Conservation (phyloP, 2,329 filamentous ascomycete species). For the Ascochyta koolunga region DNA sequence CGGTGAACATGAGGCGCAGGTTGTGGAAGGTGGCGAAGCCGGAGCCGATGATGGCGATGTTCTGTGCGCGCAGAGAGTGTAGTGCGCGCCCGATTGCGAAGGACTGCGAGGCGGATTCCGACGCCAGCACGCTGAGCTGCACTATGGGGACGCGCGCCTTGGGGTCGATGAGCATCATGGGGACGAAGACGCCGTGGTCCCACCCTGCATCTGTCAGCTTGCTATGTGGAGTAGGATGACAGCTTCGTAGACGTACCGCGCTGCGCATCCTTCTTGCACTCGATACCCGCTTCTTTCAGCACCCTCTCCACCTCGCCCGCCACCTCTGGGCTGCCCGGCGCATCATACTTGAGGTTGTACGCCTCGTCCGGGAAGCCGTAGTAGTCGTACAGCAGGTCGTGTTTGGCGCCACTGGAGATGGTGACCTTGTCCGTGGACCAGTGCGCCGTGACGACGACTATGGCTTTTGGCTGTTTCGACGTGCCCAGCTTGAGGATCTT, state of each 20-base stretch:
- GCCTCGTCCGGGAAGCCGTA: conserved; percentile 63
- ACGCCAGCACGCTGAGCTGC: conserved; percentile 62
- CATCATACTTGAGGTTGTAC: conserved; percentile 63
- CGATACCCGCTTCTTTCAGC: conserved; percentile 56
- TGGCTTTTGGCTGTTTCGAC: conserved; percentile 56
- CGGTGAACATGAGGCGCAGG: conserved; percentile 54
- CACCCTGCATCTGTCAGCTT: conserved; percentile 48
- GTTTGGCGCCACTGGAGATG: conserved; percentile 58
- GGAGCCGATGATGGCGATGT: conserved; percentile 66
- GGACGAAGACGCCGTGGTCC: conserved; percentile 68
- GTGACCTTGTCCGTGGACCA: conserved; percentile 59
- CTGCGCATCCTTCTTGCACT: conserved; percentile 36
- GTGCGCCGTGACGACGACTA: conserved; percentile 65
- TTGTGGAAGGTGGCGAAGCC: conserved; percentile 67
- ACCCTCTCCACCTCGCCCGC: conserved; percentile 57
- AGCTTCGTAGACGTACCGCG: conserved; percentile 33
- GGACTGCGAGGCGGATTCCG: conserved; percentile 58
- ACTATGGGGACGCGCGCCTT: conserved; percentile 60
- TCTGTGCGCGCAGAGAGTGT: conserved; percentile 55
- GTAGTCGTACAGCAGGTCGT: conserved; percentile 64
- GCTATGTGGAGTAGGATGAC: neutral
- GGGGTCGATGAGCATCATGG: conserved; percentile 62
- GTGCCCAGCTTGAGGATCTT: conserved; percentile 62
- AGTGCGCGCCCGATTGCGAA: conserved; percentile 62
- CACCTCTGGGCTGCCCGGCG: conserved; percentile 61